Evolutionary conservation across 23 red algal species (phyloP), one percentile per base, ranked within the genome.

Genomic region (Gracilaria domingensis): DNA sequence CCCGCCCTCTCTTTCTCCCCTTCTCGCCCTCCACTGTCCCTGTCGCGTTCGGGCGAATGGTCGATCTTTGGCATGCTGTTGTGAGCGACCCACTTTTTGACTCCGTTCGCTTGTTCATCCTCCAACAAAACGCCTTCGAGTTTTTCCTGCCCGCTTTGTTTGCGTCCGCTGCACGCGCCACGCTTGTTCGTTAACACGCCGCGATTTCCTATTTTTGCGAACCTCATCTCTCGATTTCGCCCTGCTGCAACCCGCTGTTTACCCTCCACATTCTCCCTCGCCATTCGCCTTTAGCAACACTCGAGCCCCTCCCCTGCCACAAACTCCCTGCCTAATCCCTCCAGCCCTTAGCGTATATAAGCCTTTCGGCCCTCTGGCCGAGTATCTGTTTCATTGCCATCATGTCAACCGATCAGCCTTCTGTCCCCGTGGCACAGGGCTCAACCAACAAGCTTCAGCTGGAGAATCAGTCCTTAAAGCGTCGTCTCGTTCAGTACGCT

Each of bases 401-500:
- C 65, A 65, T 69, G 58, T 85, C 81, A 28, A 66, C 58, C 81
- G 60, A 67, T 70, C 81, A 69, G 28, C 65, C 58, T 20, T 66
- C 84, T 12, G 49, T 66, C 24, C 47, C 84, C 13, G 44, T 47
- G 11, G 55, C 30, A 2, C 84, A 33, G 8, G 30, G n/a, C 14
- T 4, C 50, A 14, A 21, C 47, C 29, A 33, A 37, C 26, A 90
- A 90, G 62, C 74, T 90, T 36, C 65, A 90, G 74, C 58, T 81
- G 6, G 87, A 90, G 74, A 90, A 90, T 53, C 87, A 90, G 55
- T 80, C 71, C n/a, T 47, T 90, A 2, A 90, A 90, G 30, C 87
- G 87, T 50, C 71, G 87, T 2, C 57, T 90, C n/a, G 87, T 90
- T 44, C 87, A 90, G n/a, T 90, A 90, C 59, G 87, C 87, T 16